Base-by-base conservation (phyloP, 345 rosid genomes). In the Brassica nigra region DNA sequence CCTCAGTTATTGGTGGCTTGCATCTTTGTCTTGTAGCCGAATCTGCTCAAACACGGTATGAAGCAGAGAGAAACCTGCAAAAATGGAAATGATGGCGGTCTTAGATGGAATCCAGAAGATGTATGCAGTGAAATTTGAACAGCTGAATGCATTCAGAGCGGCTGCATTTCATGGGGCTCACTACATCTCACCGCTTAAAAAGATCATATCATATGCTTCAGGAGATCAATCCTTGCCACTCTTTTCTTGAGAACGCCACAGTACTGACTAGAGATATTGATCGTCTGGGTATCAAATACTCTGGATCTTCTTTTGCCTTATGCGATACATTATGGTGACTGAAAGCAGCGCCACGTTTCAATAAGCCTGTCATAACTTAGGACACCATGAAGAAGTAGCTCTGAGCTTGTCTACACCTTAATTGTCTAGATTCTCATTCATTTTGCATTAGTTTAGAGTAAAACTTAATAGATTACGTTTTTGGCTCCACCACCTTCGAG, bases 401-500 rank as follows among this genome's bases (percentile, higher is more conserved):
- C 27, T 23, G 27, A 23, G 27, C 27, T 23, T 23, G 27, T 23
- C 27, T 23, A 23, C 27, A 23, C 27, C 27, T 23, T 23, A 23
- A 23, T 23, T 23, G 27, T 23, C 27, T 23, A 23, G 27, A 23
- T 23, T 23, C 27, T 23, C 27, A 23, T 23, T 23, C 27, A 23
- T 23, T 23, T 23, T 23, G 27, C 27, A 23, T 23, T 23, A 23
- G 27, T 23, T 23, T 23, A 23, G 27, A 23, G 27, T 23, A 23
- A 23, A 23, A 23, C 1, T 23, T 1, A 23, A 23, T 23, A 23
- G 27, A 23, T 23, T 23, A 95, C 68, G 82, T 87, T 89, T 85
- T 92, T 95, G 4, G 97, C 97, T 65, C 99, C 99, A 2, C 97
- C 99, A 79, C 97, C 99, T 89, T 95, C 99, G 54, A 91, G 97